Base-by-base conservation (phyloP, 371 early-diverging fungal species). In the Circinella minor region DNA sequence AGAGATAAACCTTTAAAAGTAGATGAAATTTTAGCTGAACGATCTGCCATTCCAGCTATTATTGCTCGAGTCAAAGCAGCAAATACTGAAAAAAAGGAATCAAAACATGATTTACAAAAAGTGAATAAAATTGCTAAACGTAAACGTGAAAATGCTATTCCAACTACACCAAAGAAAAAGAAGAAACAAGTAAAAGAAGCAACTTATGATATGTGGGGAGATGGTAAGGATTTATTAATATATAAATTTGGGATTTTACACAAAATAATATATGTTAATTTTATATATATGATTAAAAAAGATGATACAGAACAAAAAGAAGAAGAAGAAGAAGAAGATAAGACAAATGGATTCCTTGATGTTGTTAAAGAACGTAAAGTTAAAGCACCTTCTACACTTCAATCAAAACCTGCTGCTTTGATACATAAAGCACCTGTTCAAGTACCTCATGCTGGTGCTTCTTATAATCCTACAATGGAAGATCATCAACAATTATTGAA, bases 381-480 rank as follows among this genome's bases (percentile, higher is more conserved):
- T 73, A 78, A 61, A 74, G 89, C 89, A 38, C 92, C 92, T 38
- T 72, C 59, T 54, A 87, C 85, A 9, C 72, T 82, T 55, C 78
- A 71, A 73, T 76, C 70, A 72, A 86, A 79, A 74, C 87, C 86
- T 15, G 67, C 76, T 66, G 86, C 79, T 1, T 66, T 68, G 15
- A 51, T 88, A 43, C 78, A 81, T 63, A 68, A 78, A 10, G 87
- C 93, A 1, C 93, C 95, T 4, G 91, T 98, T 17, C 79, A 83
- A 20, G 78, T 91, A 55, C 88, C 92, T 18, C 93, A 93, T 69
- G 90, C 93, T 0, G 99, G 99, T 61, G 89, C 94, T 1, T 96
- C 96, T 11, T 98, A 98, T 78, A 93, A 94, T 69, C 98, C 98
- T 13, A 81, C 87, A 9, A 81, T 87, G 71, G 87, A 89, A 63